Evolutionary conservation across 768 basidiomycete genomes (phyloP).

Genomic region (Agaricus subrufescens): DNA sequence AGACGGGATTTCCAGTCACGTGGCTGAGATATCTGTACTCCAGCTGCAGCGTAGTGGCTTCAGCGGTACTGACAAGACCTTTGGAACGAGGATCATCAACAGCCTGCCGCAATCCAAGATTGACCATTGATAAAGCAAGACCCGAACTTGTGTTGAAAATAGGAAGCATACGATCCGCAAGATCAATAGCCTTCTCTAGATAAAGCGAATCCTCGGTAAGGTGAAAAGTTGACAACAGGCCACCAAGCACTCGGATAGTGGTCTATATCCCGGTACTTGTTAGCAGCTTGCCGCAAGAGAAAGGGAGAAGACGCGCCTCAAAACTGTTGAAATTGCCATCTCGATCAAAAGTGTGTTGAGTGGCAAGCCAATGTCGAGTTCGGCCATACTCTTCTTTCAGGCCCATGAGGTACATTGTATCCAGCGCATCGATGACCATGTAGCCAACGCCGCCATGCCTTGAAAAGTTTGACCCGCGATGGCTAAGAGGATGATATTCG

Average conservation of each 20-base stretch:
- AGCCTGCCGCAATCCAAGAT: conserved; percentile 60
- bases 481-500: conserved; percentile 85
- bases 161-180: conserved; percentile 79
- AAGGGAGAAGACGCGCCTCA: conserved; percentile 52
- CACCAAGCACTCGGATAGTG: conserved; percentile 89
- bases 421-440: conserved; percentile 85
- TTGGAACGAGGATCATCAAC: conserved; percentile 55
- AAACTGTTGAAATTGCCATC: conserved; percentile 84
- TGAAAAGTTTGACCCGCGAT: conserved; percentile 74
- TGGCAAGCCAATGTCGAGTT: conserved; percentile 75
- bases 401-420: conserved; percentile 87
- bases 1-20: conserved; percentile 70
- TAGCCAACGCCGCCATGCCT: conserved; percentile 80
- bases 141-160: conserved; percentile 82
- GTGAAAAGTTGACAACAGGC: conserved; percentile 82
- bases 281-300: background rate
- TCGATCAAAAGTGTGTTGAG: conserved; percentile 69
- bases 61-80: conserved; percentile 75
- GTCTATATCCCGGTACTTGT: conserved; percentile 45
- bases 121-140: conserved; percentile 72
- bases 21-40: conserved; percentile 84
- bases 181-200: conserved; percentile 73
- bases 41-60: conserved; percentile 83
- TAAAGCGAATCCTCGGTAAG: conserved; percentile 75
- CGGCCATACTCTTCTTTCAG: conserved; percentile 75